These are phyloP conservation scores for Cryphonectria carpinicola DNA, from an alignment of 2,329 filamentous ascomycete species.

Conservation along the genomic window DNA sequence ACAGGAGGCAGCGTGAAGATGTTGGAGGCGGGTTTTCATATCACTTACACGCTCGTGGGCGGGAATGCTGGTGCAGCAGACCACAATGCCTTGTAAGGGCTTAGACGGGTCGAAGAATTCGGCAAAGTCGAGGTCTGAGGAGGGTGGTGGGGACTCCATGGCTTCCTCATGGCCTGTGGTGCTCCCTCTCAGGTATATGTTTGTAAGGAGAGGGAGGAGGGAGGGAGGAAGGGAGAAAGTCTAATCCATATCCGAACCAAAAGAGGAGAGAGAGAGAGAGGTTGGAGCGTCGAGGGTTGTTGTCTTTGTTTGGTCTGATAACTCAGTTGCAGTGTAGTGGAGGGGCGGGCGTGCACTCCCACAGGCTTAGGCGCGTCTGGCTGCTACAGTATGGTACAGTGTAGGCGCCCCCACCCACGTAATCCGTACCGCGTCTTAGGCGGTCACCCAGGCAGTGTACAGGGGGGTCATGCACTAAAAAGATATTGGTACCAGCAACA, in stretches of 20 bases:
- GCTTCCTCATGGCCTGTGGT: conserved; percentile 5
- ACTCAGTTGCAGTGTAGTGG: neutral
- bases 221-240: neutral
- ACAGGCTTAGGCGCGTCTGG: neutral
- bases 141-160: conserved; percentile 35
- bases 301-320: conserved; percentile 3
- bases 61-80: conserved; percentile 87
- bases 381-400: neutral
- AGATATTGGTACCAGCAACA: neutral
- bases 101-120: conserved; percentile 58
- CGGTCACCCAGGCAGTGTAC: neutral
- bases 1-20: conserved; percentile 22
- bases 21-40: conserved; percentile 13
- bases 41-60: conserved; percentile 74
- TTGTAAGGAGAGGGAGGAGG: conserved; percentile 1
- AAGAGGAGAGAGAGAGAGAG: neutral
- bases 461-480: neutral
- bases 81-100: conserved; percentile 71
- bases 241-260: neutral
- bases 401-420: neutral
- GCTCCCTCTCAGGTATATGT: conserved; percentile 9
- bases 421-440: conserved; percentile 9
- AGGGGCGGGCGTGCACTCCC: neutral
- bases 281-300: neutral
- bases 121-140: conserved; percentile 32